These are phyloP conservation scores for Cordyceps cateniannulata DNA, from an alignment of 2,329 filamentous ascomycete genomes.

Conservation along the genomic window DNA sequence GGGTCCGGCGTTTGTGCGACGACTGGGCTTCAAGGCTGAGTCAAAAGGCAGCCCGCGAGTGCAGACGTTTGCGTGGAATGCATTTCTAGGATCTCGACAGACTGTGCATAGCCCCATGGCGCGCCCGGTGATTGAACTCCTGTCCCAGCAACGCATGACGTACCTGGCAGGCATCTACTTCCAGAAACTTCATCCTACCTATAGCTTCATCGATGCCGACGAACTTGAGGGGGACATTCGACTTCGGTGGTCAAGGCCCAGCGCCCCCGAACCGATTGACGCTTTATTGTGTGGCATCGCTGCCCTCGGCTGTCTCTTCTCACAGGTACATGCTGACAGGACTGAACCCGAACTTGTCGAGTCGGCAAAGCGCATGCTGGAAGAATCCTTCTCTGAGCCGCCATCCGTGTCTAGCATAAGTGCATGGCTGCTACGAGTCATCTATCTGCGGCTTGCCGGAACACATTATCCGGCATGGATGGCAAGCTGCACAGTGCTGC, in stretches of 20 bases:
- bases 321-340: slow-evolving; percentile 31
- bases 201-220: slow-evolving; percentile 39
- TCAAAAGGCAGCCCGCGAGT: slow-evolving; percentile 45
- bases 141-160: slow-evolving; percentile 42
- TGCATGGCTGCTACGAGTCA: slow-evolving; percentile 46
- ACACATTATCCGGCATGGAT: slow-evolving; percentile 51
- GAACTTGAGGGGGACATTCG: slow-evolving; percentile 25
- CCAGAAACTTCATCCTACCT: slow-evolving; percentile 44
- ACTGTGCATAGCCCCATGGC: slow-evolving; percentile 18
- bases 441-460: slow-evolving; percentile 47
- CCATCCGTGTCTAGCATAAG: slow-evolving; percentile 35
- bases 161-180: slow-evolving; percentile 42
- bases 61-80: slow-evolving; percentile 52
- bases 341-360: slow-evolving; percentile 41
- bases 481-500: slow-evolving; percentile 51
- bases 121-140: slow-evolving; percentile 36
- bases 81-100: slow-evolving; percentile 25
- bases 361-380: slow-evolving; percentile 38
- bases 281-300: slow-evolving; percentile 48
- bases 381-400: slow-evolving; percentile 27
- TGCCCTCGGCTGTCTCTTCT: slow-evolving; percentile 47
- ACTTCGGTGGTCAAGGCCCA: slow-evolving; percentile 26
- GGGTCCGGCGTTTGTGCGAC: slow-evolving; percentile 48
- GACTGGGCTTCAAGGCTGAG: slow-evolving; percentile 46
- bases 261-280: slow-evolving; percentile 32